Evolutionary conservation across 2,329 filamentous ascomycete genomes (phyloP).

Genomic region (Paracorniculantispora psalliotae): DNA sequence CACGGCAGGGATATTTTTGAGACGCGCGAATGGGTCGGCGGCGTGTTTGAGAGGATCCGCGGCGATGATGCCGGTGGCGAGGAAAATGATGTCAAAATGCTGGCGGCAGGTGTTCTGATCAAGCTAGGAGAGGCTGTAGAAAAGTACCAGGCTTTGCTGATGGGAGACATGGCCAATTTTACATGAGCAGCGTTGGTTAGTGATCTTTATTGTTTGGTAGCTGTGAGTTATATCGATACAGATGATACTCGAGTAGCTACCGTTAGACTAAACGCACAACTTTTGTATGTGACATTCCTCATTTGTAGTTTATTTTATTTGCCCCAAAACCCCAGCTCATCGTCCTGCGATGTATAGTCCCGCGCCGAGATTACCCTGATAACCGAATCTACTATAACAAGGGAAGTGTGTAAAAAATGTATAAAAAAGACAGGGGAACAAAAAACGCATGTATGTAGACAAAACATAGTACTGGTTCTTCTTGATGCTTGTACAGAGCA

Average conservation of each 20-base stretch:
- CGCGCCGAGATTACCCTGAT: background rate
- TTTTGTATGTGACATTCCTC: background rate
- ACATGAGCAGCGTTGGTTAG: background rate
- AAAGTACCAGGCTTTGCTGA: conserved; percentile 69
- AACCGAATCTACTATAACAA: no score
- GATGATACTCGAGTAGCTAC: background rate
- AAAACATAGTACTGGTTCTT: background rate
- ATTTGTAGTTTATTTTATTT: background rate
- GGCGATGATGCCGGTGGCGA: conserved; percentile 53
- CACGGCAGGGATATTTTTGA: conserved; percentile 76
- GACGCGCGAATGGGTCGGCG: conserved; percentile 78
- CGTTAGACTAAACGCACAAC: background rate
- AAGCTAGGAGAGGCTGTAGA: conserved; percentile 77
- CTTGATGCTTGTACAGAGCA: background rate
- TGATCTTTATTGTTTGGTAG: no score
- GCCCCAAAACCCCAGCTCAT: background rate
- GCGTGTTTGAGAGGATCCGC: conserved; percentile 61
- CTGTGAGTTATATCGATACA: background rate
- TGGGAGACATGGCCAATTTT: conserved; percentile 60
- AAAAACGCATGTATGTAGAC: no score
- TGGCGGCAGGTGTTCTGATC: conserved; percentile 73
- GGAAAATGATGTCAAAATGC: conserved; percentile 72
- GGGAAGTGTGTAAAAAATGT: no score
- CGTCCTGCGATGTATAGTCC: background rate
- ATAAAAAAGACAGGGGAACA: background rate